Base-by-base conservation (phyloP, 495 filamentous ascomycete genomes). In the Letharia columbiana region DNA sequence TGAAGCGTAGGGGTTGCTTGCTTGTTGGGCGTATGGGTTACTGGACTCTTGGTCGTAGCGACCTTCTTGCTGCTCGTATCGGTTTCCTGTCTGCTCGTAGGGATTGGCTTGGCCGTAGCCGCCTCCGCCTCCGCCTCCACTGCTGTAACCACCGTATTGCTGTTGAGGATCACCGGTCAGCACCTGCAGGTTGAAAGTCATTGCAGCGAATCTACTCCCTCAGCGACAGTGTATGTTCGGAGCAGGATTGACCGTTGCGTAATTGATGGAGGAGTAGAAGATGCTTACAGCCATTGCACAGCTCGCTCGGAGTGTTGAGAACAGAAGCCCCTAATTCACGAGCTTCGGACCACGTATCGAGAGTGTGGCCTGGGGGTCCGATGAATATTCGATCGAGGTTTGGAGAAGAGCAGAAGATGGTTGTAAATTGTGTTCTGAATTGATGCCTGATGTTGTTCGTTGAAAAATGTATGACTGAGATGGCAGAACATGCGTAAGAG, bases 71-170 rank as follows among this genome's bases (percentile, higher is more conserved):
- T 61, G 59, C 59, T 61, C 59, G 37, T 61, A 61, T 33, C 39
- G n/a, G 20, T 45, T 45, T 33, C 71, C 69, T 67, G 75, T 74
- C 71, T 84, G 80, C 67, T 76, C 79, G 68, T 88, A 89, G 7
- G 86, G 84, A 73, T 88, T 86, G 70, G 80, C 80, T 67, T 84
- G 78, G 77, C 85, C 85, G 75, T 87, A 85, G 74, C 80, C 81
- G 67, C 78, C 78, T 44, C 62, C 81, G 67, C 78, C 78, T 44
- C 62, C 64, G 33, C 78, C 78, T 35, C 61, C 54, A 37, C 20
- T 45, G 33, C 23, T 65, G 31, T 66, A 66, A 58, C 64, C 63
- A 41, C 63, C 64, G 58, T 66, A 60, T 61, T 66, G 64, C 64
- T 66, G 45, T 49, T 33, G 15, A 60, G 17, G 7, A 31, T 12